These are phyloP conservation scores for Aureobasidium pullulans DNA, from an alignment of 2,329 filamentous ascomycete genomes.

Conservation along the genomic window DNA sequence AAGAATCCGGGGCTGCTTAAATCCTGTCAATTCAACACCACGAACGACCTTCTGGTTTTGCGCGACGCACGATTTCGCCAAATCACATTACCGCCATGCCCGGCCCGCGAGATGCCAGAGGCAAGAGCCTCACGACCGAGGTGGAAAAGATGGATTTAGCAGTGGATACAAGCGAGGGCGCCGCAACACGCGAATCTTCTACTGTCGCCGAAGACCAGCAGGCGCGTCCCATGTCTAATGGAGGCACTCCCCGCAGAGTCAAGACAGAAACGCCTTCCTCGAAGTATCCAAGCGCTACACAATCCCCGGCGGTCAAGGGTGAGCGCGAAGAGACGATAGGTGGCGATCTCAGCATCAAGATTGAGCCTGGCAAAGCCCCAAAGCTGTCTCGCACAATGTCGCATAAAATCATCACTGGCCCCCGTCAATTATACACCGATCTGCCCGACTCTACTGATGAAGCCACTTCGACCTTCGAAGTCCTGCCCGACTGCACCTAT, in stretches of 20 bases:
- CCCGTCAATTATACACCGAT: constrained; percentile 62
- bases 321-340: constrained; percentile 49
- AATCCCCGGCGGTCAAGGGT: constrained; percentile 32
- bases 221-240: constrained; percentile 18
- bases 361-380: constrained; percentile 58
- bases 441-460: constrained; percentile 72
- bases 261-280: neutral
- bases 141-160: constrained; percentile 15
- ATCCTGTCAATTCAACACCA: neutral
- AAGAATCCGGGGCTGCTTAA: constrained; percentile 9
- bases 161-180: neutral
- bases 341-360: constrained; percentile 55
- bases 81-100: neutral
- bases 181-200: neutral
- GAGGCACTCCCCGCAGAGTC: constrained; percentile 22
- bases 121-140: constrained; percentile 1
- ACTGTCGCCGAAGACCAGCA: constrained; percentile 1
- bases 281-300: constrained; percentile 20
- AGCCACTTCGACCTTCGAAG: constrained; percentile 67
- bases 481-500: constrained; percentile 82
- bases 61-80: neutral
- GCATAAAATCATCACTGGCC: constrained; percentile 58
- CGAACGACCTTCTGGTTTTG: neutral
- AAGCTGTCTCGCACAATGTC: constrained; percentile 68
- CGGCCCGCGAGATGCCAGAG: neutral